Conservation (phyloP, 208 protist species). For the Trichomonas vaginalis region DNA sequence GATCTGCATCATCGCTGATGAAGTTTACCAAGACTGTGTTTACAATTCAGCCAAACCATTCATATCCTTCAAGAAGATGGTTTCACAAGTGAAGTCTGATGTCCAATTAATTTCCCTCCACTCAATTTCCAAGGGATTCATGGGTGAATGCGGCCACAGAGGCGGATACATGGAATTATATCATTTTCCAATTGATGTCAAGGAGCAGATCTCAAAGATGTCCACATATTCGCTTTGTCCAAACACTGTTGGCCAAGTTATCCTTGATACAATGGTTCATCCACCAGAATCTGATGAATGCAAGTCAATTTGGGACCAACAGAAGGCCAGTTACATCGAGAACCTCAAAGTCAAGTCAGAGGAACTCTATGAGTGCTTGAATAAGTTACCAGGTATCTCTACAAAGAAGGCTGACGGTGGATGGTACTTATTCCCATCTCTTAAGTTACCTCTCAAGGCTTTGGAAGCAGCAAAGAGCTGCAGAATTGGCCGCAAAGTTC, state of each 20-base stretch:
- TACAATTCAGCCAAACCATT: slow-evolving; percentile 47
- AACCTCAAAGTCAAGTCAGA: slow-evolving; percentile 12
- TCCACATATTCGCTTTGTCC: slow-evolving; percentile 60
- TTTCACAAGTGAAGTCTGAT: background rate
- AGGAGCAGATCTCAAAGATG: slow-evolving; percentile 73
- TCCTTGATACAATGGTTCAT: slow-evolving; percentile 74
- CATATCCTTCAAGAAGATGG: slow-evolving; percentile 60
- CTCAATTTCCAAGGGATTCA: slow-evolving; percentile 85
- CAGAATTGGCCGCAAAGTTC: slow-evolving; percentile 24
- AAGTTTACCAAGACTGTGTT: slow-evolving; percentile 97
- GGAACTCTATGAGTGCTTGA: slow-evolving; percentile 51
- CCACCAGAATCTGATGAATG: slow-evolving; percentile 75
- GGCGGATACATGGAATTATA: slow-evolving; percentile 84
- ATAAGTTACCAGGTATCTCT: slow-evolving; percentile 64
- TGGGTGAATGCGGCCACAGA: slow-evolving; percentile 71
- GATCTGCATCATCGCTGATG: slow-evolving; percentile 82
- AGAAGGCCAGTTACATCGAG: slow-evolving; percentile 61
- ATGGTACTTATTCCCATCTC: slow-evolving; percentile 89
- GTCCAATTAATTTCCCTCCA: slow-evolving; percentile 83
- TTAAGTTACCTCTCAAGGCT: slow-evolving; percentile 31
- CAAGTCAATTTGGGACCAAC: slow-evolving; percentile 45
- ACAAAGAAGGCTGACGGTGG: slow-evolving; percentile 64
- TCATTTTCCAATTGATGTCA: slow-evolving; percentile 49
- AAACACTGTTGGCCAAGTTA: slow-evolving; percentile 78
- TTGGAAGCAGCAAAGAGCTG: slow-evolving; percentile 23